phyloP scores from a whole-genome alignment of 331 rosid genomes.

The Spiraea crenata region DNA sequence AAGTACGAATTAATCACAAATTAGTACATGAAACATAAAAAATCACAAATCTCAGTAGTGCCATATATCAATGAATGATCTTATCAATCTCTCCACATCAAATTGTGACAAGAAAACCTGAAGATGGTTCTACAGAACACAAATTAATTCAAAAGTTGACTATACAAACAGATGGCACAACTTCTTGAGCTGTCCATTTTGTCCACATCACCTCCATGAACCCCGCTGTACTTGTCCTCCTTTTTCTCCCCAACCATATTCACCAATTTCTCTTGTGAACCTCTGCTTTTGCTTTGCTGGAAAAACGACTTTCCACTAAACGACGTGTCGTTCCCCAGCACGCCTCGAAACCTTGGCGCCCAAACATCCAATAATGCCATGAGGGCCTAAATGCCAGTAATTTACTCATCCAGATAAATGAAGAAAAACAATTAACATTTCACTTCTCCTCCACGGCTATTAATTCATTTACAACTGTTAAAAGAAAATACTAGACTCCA shows the following conservation, averaged over 20 bases:
- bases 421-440: too few species aligned
- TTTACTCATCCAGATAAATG: slow-evolving; percentile 1
- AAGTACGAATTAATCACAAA: too few species aligned
- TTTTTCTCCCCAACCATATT: background rate
- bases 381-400: too few species aligned
- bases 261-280: background rate
- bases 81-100: too few species aligned
- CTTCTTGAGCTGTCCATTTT: too few species aligned
- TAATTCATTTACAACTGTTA: background rate
- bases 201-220: background rate
- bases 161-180: background rate
- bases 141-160: background rate
- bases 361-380: too few species aligned
- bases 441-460: background rate
- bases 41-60: too few species aligned
- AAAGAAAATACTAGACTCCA: background rate
- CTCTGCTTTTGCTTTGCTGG: background rate
- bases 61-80: too few species aligned
- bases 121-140: background rate
- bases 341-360: background rate
- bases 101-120: background rate
- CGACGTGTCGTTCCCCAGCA: background rate
- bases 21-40: too few species aligned
- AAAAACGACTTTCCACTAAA: background rate
- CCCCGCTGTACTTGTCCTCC: too few species aligned